Base-by-base conservation (phyloP, 768 basidiomycete genomes). In the Chiua virens region DNA sequence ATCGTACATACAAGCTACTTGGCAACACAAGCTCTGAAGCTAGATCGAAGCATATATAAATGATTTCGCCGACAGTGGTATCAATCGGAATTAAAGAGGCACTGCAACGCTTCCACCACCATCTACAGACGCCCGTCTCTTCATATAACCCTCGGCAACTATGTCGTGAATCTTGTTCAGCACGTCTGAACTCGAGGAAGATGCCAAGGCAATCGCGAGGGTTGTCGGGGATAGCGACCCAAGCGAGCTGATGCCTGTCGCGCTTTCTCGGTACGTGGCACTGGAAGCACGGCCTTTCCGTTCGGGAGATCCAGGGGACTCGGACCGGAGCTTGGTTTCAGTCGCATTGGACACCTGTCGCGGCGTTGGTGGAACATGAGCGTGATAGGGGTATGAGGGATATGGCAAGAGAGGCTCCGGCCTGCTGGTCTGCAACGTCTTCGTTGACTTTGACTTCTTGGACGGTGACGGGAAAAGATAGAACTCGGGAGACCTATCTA, bases 101-200 rank as follows among this genome's bases (percentile, higher is more conserved):
- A n/a, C 14, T 14, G 10, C 47, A 45, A 4, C 32, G 4, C 15
- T 1, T 18, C 32, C 28, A 2, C 23, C 46, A 6, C 34, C 50
- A 21, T 30, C 36, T 20, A 34, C 4, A 3, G 58, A 57, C 17
- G 28, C 23, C 11, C 40, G 44, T 42, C 49, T 52, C 45, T 66
- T 55, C 27, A 59, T 67, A 66, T 74, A 72, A 8, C 76, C 69
- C 47, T 53, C 60, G 20, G 65, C 60, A 27, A 77, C 60, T 20
- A 76, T 73, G 18, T 69, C 63, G 27, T 71, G 70, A 3, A 77
- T 71, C 43, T 55, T 68, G 49, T 45, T 56, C 17, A 73, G 47
- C 47, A 69, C 61, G 15, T 64, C 66, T 30, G 30, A 40, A 41
- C 60, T 69, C 27, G 63, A 47, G 5, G 59, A 50, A n/a, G 64